Base-by-base conservation (phyloP, 1,139 yeast genomes). In the Saccharomycopsis hybrid region DNA sequence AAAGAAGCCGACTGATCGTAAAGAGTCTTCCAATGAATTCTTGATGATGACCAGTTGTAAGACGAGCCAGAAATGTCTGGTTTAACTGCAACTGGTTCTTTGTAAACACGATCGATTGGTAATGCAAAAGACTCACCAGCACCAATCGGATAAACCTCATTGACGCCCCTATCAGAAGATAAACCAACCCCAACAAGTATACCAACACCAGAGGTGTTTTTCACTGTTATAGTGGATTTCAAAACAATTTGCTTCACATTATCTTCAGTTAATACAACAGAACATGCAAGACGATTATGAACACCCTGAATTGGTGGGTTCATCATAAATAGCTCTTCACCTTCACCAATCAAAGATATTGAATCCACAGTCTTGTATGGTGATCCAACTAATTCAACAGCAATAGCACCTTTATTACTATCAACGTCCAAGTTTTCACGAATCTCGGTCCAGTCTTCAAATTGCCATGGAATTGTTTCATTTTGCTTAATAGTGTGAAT, bases 381-480 rank as follows among this genome's bases (percentile, higher is more conserved):
- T 0, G 87, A 75, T 44, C 73, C 78, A 3, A 76, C 46, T 18
- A 88, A 65, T 41, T 73, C 73, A 24, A 89, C 73, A 0, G 85
- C 90, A 41, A 90, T 66, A 2, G 74, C 70, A 41, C 81, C 83
- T 27, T 71, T 72, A 29, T 75, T 78, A 46, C 76, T 77, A 55
- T 84, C 84, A 2, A 86, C 78, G 55, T 80, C 82, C 52, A 89
- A 69, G 53, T 82, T 80, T 60, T 92, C 96, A 64, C 98, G 81
- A 25, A 89, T 78, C 35, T 75, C 76, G 55, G 86, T 75, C 97
- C 97, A 92, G 61, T 92, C 96, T 60, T 90, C 95, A 69, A 94
- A 94, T 42, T 92, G 82, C 97, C 97, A 94, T 0, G 90, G 85
- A 8, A 78, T 66, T 5, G 68, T 67, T 4, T 75, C 76, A 2